Conservation (phyloP, 2,329 filamentous ascomycete species). For the Monilinia polystroma region DNA sequence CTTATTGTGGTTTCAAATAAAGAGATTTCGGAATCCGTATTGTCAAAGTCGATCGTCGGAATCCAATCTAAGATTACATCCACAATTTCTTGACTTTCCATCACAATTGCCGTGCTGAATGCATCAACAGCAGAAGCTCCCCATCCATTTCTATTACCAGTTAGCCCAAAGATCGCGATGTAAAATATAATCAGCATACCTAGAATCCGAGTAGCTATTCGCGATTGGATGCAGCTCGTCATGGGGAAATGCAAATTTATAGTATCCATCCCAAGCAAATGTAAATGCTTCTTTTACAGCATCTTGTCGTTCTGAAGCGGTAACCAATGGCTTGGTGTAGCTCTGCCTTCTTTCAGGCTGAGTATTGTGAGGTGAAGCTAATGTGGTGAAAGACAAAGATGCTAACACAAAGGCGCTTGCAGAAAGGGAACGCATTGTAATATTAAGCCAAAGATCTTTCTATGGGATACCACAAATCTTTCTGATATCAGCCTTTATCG, state of each 20-base stretch:
- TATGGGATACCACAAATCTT: not conserved
- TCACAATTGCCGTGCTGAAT: conserved; percentile 74
- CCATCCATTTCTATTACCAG: conserved; percentile 68
- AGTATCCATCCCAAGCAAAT: conserved; percentile 71
- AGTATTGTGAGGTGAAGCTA: conserved; percentile 30
- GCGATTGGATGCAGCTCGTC: conserved; percentile 71
- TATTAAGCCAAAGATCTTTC: conserved; percentile 13
- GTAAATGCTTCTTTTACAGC: conserved; percentile 68
- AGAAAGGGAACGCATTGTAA: conserved; percentile 32
- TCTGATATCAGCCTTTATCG: not conserved
- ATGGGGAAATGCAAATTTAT: conserved; percentile 71
- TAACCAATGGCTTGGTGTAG: conserved; percentile 20
- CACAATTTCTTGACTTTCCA: conserved; percentile 67
- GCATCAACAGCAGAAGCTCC: conserved; percentile 81
- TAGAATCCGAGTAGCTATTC: conserved; percentile 65
- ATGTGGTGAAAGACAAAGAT: conserved; percentile 23
- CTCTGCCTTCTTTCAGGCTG: conserved; percentile 26
- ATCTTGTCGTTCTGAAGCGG: conserved; percentile 46
- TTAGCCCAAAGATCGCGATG: conserved; percentile 24
- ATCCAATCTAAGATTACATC: conserved; percentile 70
- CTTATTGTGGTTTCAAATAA: conserved; percentile 91
- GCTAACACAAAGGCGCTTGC: conserved; percentile 28
- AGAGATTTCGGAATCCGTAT: conserved; percentile 60
- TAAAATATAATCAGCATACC: conserved; percentile 49
- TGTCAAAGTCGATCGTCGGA: conserved; percentile 66